Base-by-base conservation (phyloP, 495 filamentous ascomycete genomes). In the Xylaria telfairii region DNA sequence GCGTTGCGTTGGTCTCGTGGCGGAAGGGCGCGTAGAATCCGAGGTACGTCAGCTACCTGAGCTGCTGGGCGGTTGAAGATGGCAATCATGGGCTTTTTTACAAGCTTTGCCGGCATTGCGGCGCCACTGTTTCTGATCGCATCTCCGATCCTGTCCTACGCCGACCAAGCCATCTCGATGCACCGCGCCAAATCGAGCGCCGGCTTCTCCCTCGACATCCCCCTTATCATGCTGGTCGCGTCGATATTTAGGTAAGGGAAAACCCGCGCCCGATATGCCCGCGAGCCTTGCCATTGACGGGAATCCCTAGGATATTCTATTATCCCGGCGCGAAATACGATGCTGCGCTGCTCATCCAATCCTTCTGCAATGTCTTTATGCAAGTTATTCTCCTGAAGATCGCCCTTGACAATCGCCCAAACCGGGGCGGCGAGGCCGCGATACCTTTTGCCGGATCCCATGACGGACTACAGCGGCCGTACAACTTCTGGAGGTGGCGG, bases 161-260 rank as follows among this genome's bases (percentile, higher is more conserved):
- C 90, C 68, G 94, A 97, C 82, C 94, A 99, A 82, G 97, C 96
- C 72, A 87, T 92, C 70, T 92, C 91, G 76, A 98, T 99, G 81
- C 89, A 97, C 78, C 87, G 89, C 72, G 87, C 81, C 39, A 91
- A 91, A 76, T 93, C 90, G 39, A 97, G 94, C 54, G 92, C 91
- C 24, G 96, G 96, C 44, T 99, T 99, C 83, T 88, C 85, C 15
- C 79, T 90, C 46, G 92, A 99, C 78, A 99, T 97, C 56, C 96
- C 96, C 6, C 80, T 98, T 71, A 99, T 99, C 73, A 99, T 99
- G 96, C 92, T 99, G 34, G 89, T 97, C 53, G 92, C 96, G 17
- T 97, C 94, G 12, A 90, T 98, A 65, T 82, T 97, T 34, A 96
- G 96, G 92, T 97, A 82, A 74, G 88, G 78, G 44, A 15, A 30